These are phyloP conservation scores for Aspergillus incahuasiensis DNA, from an alignment of 495 filamentous ascomycete genomes.

Conservation along the genomic window DNA sequence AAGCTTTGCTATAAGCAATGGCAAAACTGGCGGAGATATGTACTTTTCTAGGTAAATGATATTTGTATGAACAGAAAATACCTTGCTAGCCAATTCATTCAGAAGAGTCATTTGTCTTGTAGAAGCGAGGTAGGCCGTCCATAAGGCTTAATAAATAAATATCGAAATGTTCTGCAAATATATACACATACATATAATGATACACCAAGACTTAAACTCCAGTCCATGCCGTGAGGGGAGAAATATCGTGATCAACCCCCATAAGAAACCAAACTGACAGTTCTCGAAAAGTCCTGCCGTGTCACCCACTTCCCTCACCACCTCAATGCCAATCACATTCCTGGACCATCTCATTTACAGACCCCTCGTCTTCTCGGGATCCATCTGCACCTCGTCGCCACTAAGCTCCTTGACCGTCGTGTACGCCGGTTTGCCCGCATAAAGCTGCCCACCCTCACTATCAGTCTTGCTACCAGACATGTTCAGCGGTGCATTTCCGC, in stretches of 20 bases:
- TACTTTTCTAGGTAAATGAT: constrained; percentile 21
- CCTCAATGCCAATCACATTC: not conserved
- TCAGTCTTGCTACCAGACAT: constrained; percentile 51
- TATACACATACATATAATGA: constrained; percentile 6
- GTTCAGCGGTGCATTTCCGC: constrained; percentile 85
- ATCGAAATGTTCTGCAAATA: no score
- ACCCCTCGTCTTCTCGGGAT: constrained; percentile 47
- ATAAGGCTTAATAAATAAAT: no score
- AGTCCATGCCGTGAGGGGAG: constrained; percentile 16
- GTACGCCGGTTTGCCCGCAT: constrained; percentile 73
- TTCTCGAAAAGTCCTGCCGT: not conserved
- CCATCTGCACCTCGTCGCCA: constrained; percentile 46
- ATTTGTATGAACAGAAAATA: constrained; percentile 15
- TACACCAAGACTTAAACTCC: constrained; percentile 16
- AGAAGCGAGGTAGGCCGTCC: not conserved
- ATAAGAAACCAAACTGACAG: not conserved
- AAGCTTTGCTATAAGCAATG: constrained; percentile 11
- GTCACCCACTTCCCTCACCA: not conserved
- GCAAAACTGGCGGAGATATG: not conserved
- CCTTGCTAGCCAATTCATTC: not conserved
- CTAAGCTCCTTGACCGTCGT: constrained; percentile 46
- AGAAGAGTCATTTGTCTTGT: not conserved
- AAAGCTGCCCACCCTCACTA: constrained; percentile 54
- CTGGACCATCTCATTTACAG: constrained; percentile 21
- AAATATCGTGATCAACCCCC: not conserved